Evolutionary conservation across 345 rosid species (phyloP).

Genomic region (Gossypium stocksii): DNA sequence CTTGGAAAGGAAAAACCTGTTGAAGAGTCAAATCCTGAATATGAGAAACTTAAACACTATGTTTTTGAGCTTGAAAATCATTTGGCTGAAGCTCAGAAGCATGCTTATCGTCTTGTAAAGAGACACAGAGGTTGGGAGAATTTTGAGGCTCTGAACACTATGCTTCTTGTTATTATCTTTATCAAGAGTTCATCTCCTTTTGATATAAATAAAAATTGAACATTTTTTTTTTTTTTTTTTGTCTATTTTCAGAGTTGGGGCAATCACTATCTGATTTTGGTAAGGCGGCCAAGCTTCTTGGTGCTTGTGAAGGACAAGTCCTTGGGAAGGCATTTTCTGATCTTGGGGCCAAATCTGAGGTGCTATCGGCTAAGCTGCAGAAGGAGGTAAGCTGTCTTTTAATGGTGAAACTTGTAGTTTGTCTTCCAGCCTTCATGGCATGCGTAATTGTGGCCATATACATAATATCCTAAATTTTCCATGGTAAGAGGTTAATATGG

Average conservation of each 20-base stretch:
- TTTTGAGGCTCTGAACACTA: background rate
- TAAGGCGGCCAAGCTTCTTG: conserved; percentile 87
- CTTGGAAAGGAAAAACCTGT: conserved; percentile 97
- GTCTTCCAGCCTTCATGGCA: background rate
- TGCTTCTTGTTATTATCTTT: conserved; percentile 4
- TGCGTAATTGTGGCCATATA: background rate
- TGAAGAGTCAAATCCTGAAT: conserved; percentile 88
- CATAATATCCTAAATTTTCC: background rate
- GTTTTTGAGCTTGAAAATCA: conserved; percentile 95
- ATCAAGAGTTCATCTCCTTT: background rate
- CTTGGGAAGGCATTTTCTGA: conserved; percentile 87
- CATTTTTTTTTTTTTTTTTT: background rate
- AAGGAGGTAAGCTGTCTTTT: conserved; percentile 60
- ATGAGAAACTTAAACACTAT: conserved; percentile 88
- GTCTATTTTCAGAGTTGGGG: conserved; percentile 63
- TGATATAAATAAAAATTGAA: conserved; percentile 1
- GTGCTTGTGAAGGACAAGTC: conserved; percentile 81
- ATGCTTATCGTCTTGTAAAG: conserved; percentile 94
- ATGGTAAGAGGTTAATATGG: background rate
- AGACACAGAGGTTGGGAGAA: conserved; percentile 75
- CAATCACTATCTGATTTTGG: conserved; percentile 92
- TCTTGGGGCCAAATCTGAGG: conserved; percentile 84
- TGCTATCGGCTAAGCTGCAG: conserved; percentile 68
- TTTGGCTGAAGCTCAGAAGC: conserved; percentile 94
- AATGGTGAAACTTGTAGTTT: conserved; percentile 9